Evolutionary conservation across 2,329 filamentous ascomycete species (phyloP).

Genomic region (Pestalotiopsis sp.): DNA sequence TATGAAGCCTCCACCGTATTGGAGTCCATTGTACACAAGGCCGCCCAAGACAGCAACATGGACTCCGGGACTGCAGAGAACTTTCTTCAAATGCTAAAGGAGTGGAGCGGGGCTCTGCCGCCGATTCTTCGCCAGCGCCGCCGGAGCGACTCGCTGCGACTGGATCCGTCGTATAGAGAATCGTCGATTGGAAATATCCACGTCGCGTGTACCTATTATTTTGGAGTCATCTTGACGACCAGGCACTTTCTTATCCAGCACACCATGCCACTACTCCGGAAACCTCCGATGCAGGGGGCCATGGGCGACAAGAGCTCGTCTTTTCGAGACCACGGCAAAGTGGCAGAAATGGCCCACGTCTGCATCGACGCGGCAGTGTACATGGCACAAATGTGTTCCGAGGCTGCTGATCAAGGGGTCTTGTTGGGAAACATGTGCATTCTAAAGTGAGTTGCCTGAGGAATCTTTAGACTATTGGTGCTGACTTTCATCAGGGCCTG

Average conservation of each 20-base stretch:
- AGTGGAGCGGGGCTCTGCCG: conserved; percentile 8
- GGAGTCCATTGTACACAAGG: conserved; percentile 8
- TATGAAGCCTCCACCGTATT: conserved; percentile 8
- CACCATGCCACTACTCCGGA: conserved; percentile 39
- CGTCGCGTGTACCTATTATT: conserved; percentile 60
- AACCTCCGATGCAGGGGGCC: conserved; percentile 19
- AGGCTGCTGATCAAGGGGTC: conserved; percentile 44
- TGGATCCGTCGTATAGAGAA: conserved; percentile 24
- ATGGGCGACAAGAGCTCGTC: background rate
- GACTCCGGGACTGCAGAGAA: conserved; percentile 1
- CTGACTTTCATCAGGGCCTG: conserved; percentile 40
- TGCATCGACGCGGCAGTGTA: conserved; percentile 58
- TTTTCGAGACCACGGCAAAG: background rate
- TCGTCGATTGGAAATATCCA: conserved; percentile 52
- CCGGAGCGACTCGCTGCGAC: conserved; percentile 10
- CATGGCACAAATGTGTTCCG: conserved; percentile 54
- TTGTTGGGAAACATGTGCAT: conserved; percentile 60
- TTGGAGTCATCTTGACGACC: conserved; percentile 58
- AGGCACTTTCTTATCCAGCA: conserved; percentile 56
- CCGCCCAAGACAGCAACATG: conserved; percentile 10
- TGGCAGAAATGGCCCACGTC: conserved; percentile 45
- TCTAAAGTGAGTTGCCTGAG: conserved; percentile 49
- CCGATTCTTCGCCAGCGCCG: conserved; percentile 15
- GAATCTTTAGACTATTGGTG: background rate
- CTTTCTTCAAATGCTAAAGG: conserved; percentile 7